Percentiles rank a stretch among this genome's conserved stretches.
These are phyloP conservation scores for Blumeria graminis DNA, from an alignment of 2,329 filamentous ascomycete species.

Conservation along the genomic window DNA sequence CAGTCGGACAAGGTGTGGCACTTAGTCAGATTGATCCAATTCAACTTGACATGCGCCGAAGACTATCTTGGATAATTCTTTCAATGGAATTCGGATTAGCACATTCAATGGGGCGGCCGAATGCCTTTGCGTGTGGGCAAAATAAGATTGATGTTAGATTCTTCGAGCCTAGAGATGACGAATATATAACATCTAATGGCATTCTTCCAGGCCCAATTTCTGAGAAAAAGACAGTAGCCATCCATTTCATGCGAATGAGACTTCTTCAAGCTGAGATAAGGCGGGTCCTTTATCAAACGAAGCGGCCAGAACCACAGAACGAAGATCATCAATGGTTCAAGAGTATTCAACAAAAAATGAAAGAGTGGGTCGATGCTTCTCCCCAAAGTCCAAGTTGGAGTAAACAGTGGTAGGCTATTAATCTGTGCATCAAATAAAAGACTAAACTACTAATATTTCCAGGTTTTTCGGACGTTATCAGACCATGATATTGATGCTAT, in stretches of 20 bases:
- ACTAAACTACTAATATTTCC: constrained; percentile 3
- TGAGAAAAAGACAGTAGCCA: constrained; percentile 65
- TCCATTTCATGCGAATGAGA: constrained; percentile 86
- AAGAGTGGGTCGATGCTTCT: constrained; percentile 53
- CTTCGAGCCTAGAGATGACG: constrained; percentile 61
- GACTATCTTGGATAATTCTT: constrained; percentile 68
- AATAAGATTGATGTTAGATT: constrained; percentile 72
- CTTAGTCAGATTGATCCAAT: constrained; percentile 38
- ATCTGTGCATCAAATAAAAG: neutral
- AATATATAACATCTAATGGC: constrained; percentile 55
- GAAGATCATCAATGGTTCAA: constrained; percentile 74
- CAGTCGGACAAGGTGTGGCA: constrained; percentile 38
- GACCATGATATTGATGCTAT: constrained; percentile 70
- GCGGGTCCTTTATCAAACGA: constrained; percentile 64
- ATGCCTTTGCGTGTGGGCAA: constrained; percentile 56
- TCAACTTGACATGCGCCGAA: constrained; percentile 69
- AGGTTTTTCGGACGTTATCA: constrained; percentile 51
- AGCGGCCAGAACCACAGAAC: constrained; percentile 48
- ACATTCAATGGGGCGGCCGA: constrained; percentile 69
- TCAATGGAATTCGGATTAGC: constrained; percentile 78
- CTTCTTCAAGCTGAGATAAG: constrained; percentile 72
- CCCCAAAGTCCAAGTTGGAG: constrained; percentile 50
- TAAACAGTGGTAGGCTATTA: constrained; percentile 41
- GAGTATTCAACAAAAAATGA: constrained; percentile 54
- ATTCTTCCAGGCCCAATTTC: constrained; percentile 49